These are phyloP conservation scores for Silene noctiflora DNA, from an alignment of 179 eudicot genomes.

Conservation along the genomic window DNA sequence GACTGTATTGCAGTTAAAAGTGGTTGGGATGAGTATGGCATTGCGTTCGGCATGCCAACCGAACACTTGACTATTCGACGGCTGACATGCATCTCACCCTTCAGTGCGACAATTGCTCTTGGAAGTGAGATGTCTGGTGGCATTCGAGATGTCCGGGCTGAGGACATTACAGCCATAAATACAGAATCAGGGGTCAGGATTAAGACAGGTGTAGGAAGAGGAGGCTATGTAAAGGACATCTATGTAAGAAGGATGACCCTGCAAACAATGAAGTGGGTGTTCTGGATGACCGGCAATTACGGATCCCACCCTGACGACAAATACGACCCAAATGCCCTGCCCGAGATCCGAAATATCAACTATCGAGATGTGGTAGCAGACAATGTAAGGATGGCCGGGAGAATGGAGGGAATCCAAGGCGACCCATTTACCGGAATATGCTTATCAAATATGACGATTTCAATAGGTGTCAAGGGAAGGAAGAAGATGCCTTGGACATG, in stretches of 20 bases:
- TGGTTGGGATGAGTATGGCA: conserved; percentile 64
- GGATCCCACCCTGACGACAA: conserved; percentile 50
- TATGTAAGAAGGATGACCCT: conserved; percentile 43
- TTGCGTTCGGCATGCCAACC: conserved; percentile 55
- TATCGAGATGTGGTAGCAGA: conserved; percentile 23
- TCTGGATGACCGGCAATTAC: conserved; percentile 54
- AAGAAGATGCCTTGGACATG: conserved; percentile 23
- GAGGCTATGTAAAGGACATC: conserved; percentile 51
- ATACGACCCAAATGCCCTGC: conserved; percentile 45
- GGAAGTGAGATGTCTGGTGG: conserved; percentile 37
- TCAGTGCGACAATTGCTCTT: conserved; percentile 49
- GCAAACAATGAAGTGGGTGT: conserved; percentile 57
- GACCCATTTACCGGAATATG: conserved; percentile 18
- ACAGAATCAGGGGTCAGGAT: conserved; percentile 55
- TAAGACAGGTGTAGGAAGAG: conserved; percentile 51
- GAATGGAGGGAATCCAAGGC: conserved; percentile 20
- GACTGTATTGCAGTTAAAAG: conserved; percentile 60
- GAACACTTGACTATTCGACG: conserved; percentile 42
- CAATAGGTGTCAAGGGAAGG: conserved; percentile 16
- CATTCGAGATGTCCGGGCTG: conserved; percentile 48
- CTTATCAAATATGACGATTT: conserved; percentile 10
- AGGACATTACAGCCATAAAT: conserved; percentile 48
- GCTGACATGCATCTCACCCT: conserved; percentile 55
- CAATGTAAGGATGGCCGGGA: conserved; percentile 23
- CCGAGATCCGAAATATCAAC: conserved; percentile 45